Evolutionary conservation across 2,329 filamentous ascomycete species (phyloP).

Genomic region (Aspergillus thermomutatus): DNA sequence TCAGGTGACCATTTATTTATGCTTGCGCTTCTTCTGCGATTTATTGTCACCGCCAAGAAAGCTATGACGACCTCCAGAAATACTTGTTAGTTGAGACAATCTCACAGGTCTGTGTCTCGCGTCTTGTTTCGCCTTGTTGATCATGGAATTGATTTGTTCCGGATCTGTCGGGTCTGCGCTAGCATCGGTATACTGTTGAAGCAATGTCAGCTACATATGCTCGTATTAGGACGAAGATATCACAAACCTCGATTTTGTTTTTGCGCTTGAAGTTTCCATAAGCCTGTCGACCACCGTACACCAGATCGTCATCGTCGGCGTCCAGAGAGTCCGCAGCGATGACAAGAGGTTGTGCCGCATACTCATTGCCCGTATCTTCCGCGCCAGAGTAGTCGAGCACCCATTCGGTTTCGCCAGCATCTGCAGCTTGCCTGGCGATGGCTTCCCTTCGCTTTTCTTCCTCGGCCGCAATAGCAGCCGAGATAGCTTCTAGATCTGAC

Average conservation of each 20-base stretch:
- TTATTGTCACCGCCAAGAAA: conserved; percentile 12
- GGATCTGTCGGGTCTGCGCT: conserved; percentile 2
- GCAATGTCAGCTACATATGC: conserved; percentile 2
- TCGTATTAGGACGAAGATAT: neutral
- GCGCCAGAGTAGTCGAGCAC: conserved; percentile 34
- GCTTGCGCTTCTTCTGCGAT: conserved; percentile 24
- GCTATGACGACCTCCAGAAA: conserved; percentile 25
- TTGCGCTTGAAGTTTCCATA: conserved; percentile 41
- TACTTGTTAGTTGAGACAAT: conserved; percentile 25
- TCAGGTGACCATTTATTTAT: conserved; percentile 10
- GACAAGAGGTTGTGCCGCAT: conserved; percentile 25
- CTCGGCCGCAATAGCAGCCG: conserved; percentile 39
- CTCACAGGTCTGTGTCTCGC: conserved; percentile 17
- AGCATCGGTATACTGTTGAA: conserved; percentile 1
- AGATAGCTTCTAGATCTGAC: conserved; percentile 39
- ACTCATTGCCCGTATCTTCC: conserved; percentile 9
- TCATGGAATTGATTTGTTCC: conserved; percentile 13
- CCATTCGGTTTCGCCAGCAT: conserved; percentile 45
- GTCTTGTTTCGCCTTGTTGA: conserved; percentile 17
- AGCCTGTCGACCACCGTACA: conserved; percentile 32
- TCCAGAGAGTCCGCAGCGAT: conserved; percentile 34
- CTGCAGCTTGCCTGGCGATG: conserved; percentile 38
- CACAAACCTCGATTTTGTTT: conserved; percentile 24
- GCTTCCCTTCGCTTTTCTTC: conserved; percentile 41
- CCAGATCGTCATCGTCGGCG: conserved; percentile 26